A percentile compares a stretch with the other conserved stretches of the same genome.
These are phyloP conservation scores for Leccinum subtestaceum DNA, from an alignment of 768 basidiomycete genomes.

Conservation along the genomic window DNA sequence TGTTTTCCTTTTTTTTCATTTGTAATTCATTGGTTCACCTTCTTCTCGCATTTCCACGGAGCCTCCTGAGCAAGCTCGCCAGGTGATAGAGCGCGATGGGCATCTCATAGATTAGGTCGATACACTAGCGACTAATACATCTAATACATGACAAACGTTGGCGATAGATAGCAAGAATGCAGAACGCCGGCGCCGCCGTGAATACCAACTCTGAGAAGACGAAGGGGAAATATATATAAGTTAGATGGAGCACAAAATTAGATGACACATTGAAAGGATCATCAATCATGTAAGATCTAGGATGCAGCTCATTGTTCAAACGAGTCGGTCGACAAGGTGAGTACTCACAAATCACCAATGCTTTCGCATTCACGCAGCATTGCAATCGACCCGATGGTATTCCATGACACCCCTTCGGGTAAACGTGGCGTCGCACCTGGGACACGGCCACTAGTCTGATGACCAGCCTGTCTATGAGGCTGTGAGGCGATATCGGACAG, in stretches of 20 bases:
- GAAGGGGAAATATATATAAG: neutral
- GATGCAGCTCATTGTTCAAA: neutral
- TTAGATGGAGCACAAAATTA: neutral
- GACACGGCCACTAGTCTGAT: conserved; percentile 13
- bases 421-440: conserved; percentile 12
- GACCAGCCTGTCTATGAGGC: too few relatives aligned
- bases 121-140: neutral
- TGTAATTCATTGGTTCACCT: neutral
- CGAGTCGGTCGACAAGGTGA: neutral
- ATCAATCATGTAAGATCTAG: neutral
- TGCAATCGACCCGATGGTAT: conserved; percentile 10
- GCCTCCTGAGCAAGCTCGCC: neutral
- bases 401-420: conserved; percentile 21
- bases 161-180: neutral
- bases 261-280: neutral
- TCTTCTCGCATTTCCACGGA: neutral
- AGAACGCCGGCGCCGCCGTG: neutral
- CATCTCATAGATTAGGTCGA: neutral
- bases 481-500: too few relatives aligned
- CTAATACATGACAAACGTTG: neutral
- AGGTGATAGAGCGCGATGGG: neutral
- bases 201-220: neutral
- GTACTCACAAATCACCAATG: conserved; percentile 2
- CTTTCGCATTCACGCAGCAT: neutral
- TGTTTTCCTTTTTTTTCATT: neutral